Base-by-base conservation (phyloP, 1,139 yeast species). In the Pichia sp. region DNA sequence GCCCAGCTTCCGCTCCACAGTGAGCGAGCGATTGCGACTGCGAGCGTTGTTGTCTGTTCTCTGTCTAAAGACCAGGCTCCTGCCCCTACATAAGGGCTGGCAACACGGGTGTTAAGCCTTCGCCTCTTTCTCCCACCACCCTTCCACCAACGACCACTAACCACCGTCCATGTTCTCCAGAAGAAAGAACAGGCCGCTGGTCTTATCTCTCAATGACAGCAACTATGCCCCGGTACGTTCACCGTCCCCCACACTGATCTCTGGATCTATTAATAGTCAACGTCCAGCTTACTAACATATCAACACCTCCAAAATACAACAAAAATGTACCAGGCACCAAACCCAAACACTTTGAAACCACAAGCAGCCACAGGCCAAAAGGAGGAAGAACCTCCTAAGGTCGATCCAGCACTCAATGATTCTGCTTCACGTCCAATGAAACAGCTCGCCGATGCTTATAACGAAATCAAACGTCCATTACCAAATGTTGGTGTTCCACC, bases 211-310 rank as follows among this genome's bases (percentile, higher is more conserved):
- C 11, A 53, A 47, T 27, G 63, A 55, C 42, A 61, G 65, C 38
- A 51, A 61, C 42, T 62, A 62, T 51, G 50, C 47, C 7, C 65
- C 66, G 3, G 64, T 58, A 56, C 19, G 62, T 57, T 9, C 4
- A 10, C 8, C 18, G 30, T 24, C 10, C 10, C 10, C 7, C 27
- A 8, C 27, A 7, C 27, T 24, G 27, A 24, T 24, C 7, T 24
- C 27, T 14, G 11, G 6, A 22, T 12, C 27, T 35, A 30, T n/a
- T n/a, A n/a, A n/a, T n/a, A n/a, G n/a, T n/a, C n/a, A 30, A 30
- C 10, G 33, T n/a, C n/a, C 33, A 30, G 7, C 6, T 12, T 32
- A 32, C 34, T 32, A 28, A 22, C 12, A 17, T n/a, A n/a, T n/a
- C n/a, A n/a, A n/a, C n/a, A n/a, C n/a, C n/a, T n/a, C 24, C 40